phyloP scores from a whole-genome alignment of 495 filamentous ascomycete genomes.

The Xeromyces bisporus region DNA sequence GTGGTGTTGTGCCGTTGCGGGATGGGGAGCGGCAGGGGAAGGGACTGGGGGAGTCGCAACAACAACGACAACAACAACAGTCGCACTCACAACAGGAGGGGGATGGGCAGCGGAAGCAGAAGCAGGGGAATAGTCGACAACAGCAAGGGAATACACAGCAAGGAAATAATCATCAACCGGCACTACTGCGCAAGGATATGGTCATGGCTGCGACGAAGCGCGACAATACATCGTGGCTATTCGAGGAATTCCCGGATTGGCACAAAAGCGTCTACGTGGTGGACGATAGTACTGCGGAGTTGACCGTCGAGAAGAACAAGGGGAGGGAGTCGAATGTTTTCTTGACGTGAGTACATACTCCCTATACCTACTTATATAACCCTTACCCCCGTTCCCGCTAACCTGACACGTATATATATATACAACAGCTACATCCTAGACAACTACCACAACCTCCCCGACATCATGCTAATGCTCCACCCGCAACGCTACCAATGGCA shows the following conservation, averaged over 20 bases:
- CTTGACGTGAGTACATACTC: constrained; percentile 39
- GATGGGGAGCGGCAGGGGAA: too few relatives aligned
- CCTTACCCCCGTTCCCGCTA: not conserved
- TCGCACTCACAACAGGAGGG: constrained; percentile 4
- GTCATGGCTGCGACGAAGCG: constrained; percentile 36
- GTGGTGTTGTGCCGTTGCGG: too few relatives aligned
- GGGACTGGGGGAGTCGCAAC: too few relatives aligned
- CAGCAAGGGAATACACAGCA: constrained; percentile 13
- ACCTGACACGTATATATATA: not conserved
- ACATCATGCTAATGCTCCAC: constrained; percentile 44
- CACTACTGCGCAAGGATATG: constrained; percentile 25
- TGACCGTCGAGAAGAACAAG: constrained; percentile 35
- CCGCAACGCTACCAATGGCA: constrained; percentile 48
- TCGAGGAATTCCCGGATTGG: constrained; percentile 31
- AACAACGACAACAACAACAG: not conserved
- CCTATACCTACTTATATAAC: constrained; percentile 25
- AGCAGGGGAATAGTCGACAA: constrained; percentile 10
- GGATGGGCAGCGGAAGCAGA: not conserved
- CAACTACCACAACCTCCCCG: constrained; percentile 42
- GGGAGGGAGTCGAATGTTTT: constrained; percentile 44
- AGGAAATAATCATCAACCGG: constrained; percentile 5
- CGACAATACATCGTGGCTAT: constrained; percentile 41
- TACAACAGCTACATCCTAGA: constrained; percentile 41
- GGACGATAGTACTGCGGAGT: constrained; percentile 26
- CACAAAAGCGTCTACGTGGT: constrained; percentile 36